A percentile compares a stretch with the other conserved stretches of the same genome.
phyloP scores from a whole-genome alignment of 129 eudicot species.

The Chrysanthemum makinoi region DNA sequence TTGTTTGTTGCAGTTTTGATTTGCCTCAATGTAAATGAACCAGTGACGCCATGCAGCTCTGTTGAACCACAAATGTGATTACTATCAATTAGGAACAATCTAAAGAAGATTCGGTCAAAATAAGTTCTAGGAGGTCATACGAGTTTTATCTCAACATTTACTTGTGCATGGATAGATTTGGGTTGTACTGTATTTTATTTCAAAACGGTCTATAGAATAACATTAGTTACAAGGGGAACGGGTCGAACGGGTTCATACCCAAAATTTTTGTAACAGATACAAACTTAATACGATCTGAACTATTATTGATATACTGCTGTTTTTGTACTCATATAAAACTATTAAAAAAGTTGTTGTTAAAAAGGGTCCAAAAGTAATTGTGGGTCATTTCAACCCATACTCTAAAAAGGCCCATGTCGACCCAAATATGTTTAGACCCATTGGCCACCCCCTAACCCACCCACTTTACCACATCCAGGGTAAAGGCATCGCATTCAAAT shows the following conservation, averaged over 20 bases:
- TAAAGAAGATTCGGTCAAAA: background rate
- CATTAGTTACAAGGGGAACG: background rate
- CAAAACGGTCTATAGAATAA: background rate
- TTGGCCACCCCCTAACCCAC: background rate
- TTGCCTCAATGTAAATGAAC: conserved; percentile 59
- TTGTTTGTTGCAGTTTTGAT: conserved; percentile 65
- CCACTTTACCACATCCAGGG: background rate
- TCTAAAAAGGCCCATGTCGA: background rate
- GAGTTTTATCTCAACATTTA: background rate
- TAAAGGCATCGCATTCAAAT: background rate
- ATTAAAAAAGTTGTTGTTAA: background rate
- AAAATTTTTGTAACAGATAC: background rate
- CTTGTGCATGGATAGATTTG: background rate
- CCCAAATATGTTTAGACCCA: background rate
- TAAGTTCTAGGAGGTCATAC: background rate
- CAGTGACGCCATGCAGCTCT: conserved; percentile 50
- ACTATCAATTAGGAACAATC: conserved; percentile 12
- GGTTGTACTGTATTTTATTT: background rate
- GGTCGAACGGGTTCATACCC: background rate
- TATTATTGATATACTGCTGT: background rate
- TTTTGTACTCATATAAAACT: background rate
- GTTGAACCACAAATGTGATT: conserved; percentile 9
- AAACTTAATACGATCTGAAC: too few species aligned
- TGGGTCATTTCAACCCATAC: background rate
- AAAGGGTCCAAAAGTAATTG: background rate